Conservation (phyloP, 495 filamentous ascomycete species). For the Penicillium goetzii region DNA sequence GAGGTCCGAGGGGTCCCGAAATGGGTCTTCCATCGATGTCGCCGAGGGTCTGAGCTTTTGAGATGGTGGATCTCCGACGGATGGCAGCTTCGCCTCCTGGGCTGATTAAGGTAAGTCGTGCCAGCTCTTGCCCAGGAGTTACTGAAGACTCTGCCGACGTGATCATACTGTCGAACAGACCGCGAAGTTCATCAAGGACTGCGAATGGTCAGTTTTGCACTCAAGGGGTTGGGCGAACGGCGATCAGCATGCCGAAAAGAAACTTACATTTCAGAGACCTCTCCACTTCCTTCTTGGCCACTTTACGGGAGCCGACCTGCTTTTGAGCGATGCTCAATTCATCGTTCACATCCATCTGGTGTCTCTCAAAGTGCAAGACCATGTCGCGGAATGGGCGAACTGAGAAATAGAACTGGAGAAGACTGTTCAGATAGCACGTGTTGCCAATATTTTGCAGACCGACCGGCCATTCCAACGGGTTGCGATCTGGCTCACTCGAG, state of each 20-base stretch:
- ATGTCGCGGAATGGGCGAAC: conserved; percentile 81
- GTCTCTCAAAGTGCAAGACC: conserved; percentile 70
- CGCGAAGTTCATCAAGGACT: conserved; percentile 74
- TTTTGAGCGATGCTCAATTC: conserved; percentile 58
- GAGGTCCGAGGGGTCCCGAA: conserved; percentile 54
- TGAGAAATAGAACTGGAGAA: conserved; percentile 94
- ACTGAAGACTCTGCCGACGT: conserved; percentile 55
- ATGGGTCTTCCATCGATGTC: conserved; percentile 57
- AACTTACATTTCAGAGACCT: conserved; percentile 72
- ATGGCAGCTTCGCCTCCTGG: conserved; percentile 61
- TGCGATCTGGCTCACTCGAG: conserved; percentile 36
- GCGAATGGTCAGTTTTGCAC: neutral
- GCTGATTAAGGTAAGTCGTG: conserved; percentile 75
- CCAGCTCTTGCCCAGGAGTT: conserved; percentile 76
- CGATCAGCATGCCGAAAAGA: neutral
- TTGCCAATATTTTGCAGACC: conserved; percentile 93
- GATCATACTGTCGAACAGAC: conserved; percentile 74
- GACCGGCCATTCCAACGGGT: conserved; percentile 65
- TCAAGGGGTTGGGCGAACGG: neutral
- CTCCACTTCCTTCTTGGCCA: conserved; percentile 64
- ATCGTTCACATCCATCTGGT: conserved; percentile 65
- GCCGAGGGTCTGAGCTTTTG: conserved; percentile 47
- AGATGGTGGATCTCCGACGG: conserved; percentile 58
- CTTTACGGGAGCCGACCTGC: conserved; percentile 64
- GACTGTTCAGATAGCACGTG: conserved; percentile 96